Evolutionary conservation across 345 rosid genomes (phyloP).

Genomic region (Punica granatum): DNA sequence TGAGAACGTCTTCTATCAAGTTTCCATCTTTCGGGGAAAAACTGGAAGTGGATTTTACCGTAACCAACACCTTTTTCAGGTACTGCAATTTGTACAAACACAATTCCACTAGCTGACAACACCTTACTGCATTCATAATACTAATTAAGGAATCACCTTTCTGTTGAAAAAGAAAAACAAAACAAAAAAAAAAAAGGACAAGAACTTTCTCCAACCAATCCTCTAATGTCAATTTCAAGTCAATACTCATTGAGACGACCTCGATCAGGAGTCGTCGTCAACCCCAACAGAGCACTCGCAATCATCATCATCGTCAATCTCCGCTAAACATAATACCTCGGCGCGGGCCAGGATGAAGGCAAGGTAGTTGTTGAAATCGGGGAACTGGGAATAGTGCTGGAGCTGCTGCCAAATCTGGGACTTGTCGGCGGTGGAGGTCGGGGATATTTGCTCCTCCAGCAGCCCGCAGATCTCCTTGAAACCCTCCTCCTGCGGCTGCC

Average conservation of each 20-base stretch:
- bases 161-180: too few species aligned
- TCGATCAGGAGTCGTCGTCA: neutral
- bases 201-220: neutral
- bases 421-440: slow-evolving; percentile 64
- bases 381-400: slow-evolving; percentile 81
- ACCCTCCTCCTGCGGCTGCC: slow-evolving; percentile 94
- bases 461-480: slow-evolving; percentile 73
- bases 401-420: slow-evolving; percentile 96
- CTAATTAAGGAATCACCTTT: neutral
- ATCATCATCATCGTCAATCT: neutral
- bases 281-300: neutral
- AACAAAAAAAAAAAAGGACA: too few species aligned
- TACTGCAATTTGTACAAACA: too few species aligned
- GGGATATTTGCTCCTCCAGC: slow-evolving; percentile 88
- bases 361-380: slow-evolving; percentile 97
- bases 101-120: neutral
- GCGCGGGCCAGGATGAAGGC: slow-evolving; percentile 82
- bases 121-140: neutral
- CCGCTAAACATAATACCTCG: slow-evolving; percentile 38
- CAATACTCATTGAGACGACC: neutral
- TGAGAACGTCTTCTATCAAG: neutral
- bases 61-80: neutral
- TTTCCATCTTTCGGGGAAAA: neutral
- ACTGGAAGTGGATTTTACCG: neutral
- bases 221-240: neutral